These are phyloP conservation scores for Casuarina glauca DNA, from an alignment of 306 rosid genomes.

Conservation along the genomic window DNA sequence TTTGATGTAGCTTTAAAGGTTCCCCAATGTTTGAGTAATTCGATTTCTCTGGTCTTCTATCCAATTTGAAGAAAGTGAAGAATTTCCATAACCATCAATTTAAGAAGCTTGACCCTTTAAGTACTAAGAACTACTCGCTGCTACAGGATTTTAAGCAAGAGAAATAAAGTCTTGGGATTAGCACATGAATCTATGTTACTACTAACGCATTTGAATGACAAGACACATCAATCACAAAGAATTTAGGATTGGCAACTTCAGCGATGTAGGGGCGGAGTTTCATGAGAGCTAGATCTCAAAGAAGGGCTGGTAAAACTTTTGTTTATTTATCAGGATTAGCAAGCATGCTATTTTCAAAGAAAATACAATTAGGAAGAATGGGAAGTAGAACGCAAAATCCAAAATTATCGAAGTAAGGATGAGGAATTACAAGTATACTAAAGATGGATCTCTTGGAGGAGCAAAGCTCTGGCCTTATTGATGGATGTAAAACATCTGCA, in stretches of 20 bases:
- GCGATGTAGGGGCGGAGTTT: not conserved
- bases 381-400: not conserved
- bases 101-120: not conserved
- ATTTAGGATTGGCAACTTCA: not conserved
- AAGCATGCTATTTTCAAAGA: conserved; percentile 9
- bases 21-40: not conserved
- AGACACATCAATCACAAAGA: not conserved
- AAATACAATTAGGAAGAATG: conserved; percentile 14
- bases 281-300: not conserved
- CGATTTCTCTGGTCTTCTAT: not conserved
- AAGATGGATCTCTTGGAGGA: conserved; percentile 43
- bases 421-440: conserved; percentile 32
- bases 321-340: not conserved
- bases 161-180: not conserved
- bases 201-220: not conserved
- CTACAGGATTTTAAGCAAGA: not conserved
- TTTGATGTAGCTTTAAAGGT: not conserved
- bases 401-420: too few species aligned
- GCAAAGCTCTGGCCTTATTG: conserved; percentile 54
- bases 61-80: not conserved
- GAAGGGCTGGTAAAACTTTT: not conserved
- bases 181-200: not conserved
- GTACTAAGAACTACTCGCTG: not conserved
- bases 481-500: conserved; percentile 47
- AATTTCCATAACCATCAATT: not conserved